A percentile compares a stretch with the other conserved stretches of the same genome.
Conservation (phyloP, 306 rosid species). For the Prunus campanulata region DNA sequence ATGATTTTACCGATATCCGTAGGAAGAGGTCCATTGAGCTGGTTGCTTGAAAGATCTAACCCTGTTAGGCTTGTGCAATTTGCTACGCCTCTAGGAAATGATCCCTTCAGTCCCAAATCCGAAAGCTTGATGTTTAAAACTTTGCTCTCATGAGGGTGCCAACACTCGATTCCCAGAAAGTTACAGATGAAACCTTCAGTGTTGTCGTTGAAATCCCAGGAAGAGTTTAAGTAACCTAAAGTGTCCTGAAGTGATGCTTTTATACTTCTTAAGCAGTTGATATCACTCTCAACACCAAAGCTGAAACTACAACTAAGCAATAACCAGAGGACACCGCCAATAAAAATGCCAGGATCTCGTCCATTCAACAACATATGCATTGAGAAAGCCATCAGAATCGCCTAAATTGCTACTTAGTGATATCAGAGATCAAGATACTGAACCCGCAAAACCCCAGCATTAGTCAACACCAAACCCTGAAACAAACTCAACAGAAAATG, state of each 20-base stretch:
- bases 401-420: conserved; percentile 1
- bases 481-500: not conserved
- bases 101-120: conserved; percentile 73
- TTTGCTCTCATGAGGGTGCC: conserved; percentile 85
- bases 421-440: conserved; percentile 16
- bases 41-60: conserved; percentile 69
- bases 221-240: conserved; percentile 34
- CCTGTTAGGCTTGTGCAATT: conserved; percentile 78
- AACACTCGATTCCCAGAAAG: conserved; percentile 75
- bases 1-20: conserved; percentile 25
- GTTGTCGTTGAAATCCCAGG: conserved; percentile 60
- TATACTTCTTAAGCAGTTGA: conserved; percentile 55
- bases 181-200: conserved; percentile 71
- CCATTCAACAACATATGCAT: conserved; percentile 38
- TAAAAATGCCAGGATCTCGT: conserved; percentile 20
- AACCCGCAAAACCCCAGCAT: conserved; percentile 1
- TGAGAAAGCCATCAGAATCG: conserved; percentile 9
- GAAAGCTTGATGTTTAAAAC: conserved; percentile 63
- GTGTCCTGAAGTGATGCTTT: conserved; percentile 50
- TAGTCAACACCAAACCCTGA: conserved; percentile 2
- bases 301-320: conserved; percentile 40
- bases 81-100: conserved; percentile 44
- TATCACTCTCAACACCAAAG: conserved; percentile 51
- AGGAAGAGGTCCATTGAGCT: conserved; percentile 58
- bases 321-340: conserved; percentile 37